Evolutionary conservation across 2,329 filamentous ascomycete species (phyloP).

Genomic region (Claviceps monticola): DNA sequence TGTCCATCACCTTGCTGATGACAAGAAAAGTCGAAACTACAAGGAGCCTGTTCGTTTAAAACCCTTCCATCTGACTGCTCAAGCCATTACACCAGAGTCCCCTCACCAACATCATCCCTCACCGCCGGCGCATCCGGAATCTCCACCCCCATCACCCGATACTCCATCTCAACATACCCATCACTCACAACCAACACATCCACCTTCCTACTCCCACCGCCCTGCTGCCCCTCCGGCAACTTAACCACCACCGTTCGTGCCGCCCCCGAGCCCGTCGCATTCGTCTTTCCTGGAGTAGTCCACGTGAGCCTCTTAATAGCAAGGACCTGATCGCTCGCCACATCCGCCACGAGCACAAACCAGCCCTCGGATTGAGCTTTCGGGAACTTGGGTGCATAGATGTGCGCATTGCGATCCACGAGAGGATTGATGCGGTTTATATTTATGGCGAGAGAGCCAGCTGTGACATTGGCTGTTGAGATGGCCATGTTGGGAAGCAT

Average conservation of each 20-base stretch:
- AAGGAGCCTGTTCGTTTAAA: too few species aligned
- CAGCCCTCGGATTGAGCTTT: constrained; percentile 92
- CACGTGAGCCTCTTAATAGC: constrained; percentile 80
- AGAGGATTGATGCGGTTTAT: constrained; percentile 55
- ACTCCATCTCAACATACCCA: constrained; percentile 65
- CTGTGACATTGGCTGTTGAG: constrained; percentile 44
- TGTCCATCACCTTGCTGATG: too few species aligned
- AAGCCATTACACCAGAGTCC: not conserved
- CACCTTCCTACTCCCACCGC: constrained; percentile 38
- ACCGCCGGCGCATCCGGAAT: constrained; percentile 37
- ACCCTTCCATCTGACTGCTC: too few species aligned
- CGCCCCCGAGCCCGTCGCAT: constrained; percentile 34
- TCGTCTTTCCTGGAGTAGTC: constrained; percentile 30
- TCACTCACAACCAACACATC: constrained; percentile 74
- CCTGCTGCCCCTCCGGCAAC: constrained; percentile 36
- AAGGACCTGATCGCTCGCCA: constrained; percentile 58
- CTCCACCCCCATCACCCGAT: constrained; percentile 32
- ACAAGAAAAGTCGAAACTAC: too few species aligned
- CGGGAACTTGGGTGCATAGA: constrained; percentile 81
- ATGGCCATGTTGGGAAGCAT: constrained; percentile 58
- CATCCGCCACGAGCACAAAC: constrained; percentile 67
- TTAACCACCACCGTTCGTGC: constrained; percentile 34
- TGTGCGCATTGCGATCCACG: constrained; percentile 51
- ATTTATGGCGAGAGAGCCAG: constrained; percentile 46
- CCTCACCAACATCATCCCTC: constrained; percentile 29